Conservation (phyloP, 208 protist species). For the Crithidia expoeki region DNA sequence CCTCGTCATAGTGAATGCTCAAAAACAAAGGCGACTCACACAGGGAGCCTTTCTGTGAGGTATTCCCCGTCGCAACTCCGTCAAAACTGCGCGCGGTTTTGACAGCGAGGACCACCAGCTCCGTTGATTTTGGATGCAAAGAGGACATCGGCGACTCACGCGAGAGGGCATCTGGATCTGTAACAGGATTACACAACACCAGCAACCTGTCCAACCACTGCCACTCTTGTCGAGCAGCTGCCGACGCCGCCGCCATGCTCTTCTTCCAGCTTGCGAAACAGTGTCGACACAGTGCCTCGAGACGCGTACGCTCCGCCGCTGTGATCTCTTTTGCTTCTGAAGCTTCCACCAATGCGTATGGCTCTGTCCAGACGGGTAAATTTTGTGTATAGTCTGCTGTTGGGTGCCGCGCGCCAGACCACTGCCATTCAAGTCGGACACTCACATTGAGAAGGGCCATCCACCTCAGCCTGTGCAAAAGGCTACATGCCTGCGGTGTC, state of each 20-base stretch:
- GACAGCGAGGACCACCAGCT: no score
- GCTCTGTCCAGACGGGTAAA: not conserved
- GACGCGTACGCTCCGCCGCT: not conserved
- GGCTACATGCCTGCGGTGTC: not conserved
- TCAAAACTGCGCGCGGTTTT: no score
- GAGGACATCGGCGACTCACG: no score
- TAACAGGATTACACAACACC: not conserved
- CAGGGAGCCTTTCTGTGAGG: no score
- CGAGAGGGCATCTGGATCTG: not conserved
- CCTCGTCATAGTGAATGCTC: not conserved
- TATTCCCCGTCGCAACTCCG: no score
- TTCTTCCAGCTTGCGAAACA: not conserved
- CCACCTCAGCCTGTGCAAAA: constrained; percentile 18
- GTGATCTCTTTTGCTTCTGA: not conserved
- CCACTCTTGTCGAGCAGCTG: no score
- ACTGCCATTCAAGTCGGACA: constrained; percentile 19
- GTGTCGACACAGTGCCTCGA: not conserved
- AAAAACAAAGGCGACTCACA: not conserved
- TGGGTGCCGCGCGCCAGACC: not conserved
- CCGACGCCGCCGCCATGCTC: not conserved
- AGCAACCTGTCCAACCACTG: not conserved
- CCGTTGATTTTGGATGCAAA: no score
- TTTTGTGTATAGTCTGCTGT: no score
- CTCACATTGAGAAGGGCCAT: constrained; percentile 22
- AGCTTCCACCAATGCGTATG: constrained; percentile 3